These are phyloP conservation scores for Globisporangium cederbergense DNA, from an alignment of 352 stramenopile genomes.

Conservation along the genomic window DNA sequence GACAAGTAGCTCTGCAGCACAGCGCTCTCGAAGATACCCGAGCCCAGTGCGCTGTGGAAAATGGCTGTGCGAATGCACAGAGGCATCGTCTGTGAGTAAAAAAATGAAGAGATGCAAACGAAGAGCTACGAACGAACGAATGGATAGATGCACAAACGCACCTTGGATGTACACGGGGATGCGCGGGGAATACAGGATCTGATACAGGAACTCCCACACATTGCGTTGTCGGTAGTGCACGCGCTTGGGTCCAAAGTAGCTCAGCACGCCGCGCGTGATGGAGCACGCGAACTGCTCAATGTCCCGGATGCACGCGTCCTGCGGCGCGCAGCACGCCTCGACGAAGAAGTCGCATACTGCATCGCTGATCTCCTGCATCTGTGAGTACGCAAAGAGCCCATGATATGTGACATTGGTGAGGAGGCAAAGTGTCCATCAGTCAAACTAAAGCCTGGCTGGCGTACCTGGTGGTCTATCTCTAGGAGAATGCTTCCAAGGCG, in stretches of 20 bases:
- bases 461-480: slow-evolving; percentile 56
- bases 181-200: slow-evolving; percentile 63
- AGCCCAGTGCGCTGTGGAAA: slow-evolving; percentile 29
- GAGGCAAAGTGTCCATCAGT: not conserved
- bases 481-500: slow-evolving; percentile 46
- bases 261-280: slow-evolving; percentile 43
- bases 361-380: slow-evolving; percentile 66
- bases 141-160: slow-evolving; percentile 6
- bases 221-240: slow-evolving; percentile 46
- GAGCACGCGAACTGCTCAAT: slow-evolving; percentile 33
- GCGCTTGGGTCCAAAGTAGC: slow-evolving; percentile 46
- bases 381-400: not conserved
- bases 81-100: not conserved
- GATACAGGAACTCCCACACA: slow-evolving; percentile 70
- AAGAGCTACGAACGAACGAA: not conserved
- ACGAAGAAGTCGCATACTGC: slow-evolving; percentile 61
- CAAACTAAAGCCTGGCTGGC: not conserved
- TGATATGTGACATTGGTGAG: no score
- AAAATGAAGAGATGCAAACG: not conserved
- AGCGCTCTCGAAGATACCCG: slow-evolving; percentile 16
- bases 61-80: slow-evolving; percentile 10
- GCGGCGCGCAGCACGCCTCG: slow-evolving; percentile 33
- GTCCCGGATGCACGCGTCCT: slow-evolving; percentile 32
- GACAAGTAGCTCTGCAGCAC: slow-evolving; percentile 13
- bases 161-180: slow-evolving; percentile 41